Conservation (phyloP, 805 yeast genomes). For the Lachancea waltii region DNA sequence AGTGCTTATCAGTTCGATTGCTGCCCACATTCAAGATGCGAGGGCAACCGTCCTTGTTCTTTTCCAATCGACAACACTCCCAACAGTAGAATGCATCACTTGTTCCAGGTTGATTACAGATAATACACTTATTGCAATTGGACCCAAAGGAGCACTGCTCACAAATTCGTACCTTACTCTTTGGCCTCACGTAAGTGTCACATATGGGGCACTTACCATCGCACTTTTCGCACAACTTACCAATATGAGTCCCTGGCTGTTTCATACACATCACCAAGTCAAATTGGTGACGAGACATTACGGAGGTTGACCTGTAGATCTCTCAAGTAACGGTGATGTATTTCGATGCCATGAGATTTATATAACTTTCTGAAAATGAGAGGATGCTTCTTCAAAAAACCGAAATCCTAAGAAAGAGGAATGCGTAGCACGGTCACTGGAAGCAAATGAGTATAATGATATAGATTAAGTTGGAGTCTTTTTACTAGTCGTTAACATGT, state of each 20-base stretch:
- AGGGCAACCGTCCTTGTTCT: constrained; percentile 91
- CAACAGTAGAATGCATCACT: constrained; percentile 75
- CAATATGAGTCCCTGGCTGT: constrained; percentile 71
- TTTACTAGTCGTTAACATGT: too few species aligned
- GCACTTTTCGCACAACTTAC: constrained; percentile 73
- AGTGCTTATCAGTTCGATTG: constrained; percentile 59
- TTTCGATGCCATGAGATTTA: too few species aligned
- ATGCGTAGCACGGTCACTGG: too few species aligned
- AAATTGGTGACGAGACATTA: constrained; percentile 90
- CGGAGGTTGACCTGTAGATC: too few species aligned
- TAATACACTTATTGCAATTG: constrained; percentile 57
- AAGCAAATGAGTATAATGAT: background rate
- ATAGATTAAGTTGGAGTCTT: background rate
- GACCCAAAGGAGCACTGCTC: constrained; percentile 81
- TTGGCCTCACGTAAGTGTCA: constrained; percentile 75
- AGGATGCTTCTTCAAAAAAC: too few species aligned
- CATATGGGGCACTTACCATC: constrained; percentile 91
- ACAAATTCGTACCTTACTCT: constrained; percentile 62
- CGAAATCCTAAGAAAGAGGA: too few species aligned
- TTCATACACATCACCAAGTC: constrained; percentile 80
- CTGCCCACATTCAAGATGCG: constrained; percentile 74
- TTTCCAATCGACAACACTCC: constrained; percentile 75
- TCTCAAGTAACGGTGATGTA: too few species aligned
- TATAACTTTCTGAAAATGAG: too few species aligned
- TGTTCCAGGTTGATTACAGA: constrained; percentile 60